phyloP scores from a whole-genome alignment of 139 green algal genomes.

The Gonium pectorale region DNA sequence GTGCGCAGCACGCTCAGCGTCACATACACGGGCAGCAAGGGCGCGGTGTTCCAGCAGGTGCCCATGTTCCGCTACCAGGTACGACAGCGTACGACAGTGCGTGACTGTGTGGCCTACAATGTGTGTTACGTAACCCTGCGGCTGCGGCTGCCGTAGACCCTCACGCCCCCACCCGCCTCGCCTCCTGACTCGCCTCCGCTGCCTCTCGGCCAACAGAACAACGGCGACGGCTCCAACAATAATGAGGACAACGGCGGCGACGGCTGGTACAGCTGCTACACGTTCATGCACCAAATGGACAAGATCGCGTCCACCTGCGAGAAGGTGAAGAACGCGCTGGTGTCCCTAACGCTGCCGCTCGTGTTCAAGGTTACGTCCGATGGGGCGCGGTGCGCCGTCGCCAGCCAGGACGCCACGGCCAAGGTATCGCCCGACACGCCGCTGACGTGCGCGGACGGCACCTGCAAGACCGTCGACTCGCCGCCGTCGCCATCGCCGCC shows the following conservation, averaged over 20 bases:
- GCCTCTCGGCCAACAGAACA: conserved; percentile 28
- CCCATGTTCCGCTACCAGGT: conserved; percentile 46
- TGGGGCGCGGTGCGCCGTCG: conserved; percentile 6
- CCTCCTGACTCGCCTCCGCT: too few relatives aligned
- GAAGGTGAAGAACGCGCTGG: background rate
- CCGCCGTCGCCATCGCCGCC: background rate
- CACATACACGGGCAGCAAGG: background rate
- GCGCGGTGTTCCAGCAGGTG: background rate
- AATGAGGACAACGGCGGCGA: conserved; percentile 39
- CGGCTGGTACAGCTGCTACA: conserved; percentile 45
- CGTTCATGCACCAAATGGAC: conserved; percentile 36
- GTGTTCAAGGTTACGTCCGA: conserved; percentile 39
- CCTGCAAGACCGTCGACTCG: background rate
- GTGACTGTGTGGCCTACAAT: too few relatives aligned
- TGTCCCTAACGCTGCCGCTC: conserved; percentile 11
- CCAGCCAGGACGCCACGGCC: background rate
- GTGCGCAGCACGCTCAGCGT: background rate
- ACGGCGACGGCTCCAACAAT: conserved; percentile 46
- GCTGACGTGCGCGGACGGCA: background rate
- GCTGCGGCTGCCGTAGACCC: too few relatives aligned
- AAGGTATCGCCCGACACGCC: conserved; percentile 12
- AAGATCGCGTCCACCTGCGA: conserved; percentile 24
- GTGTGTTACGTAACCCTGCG: too few relatives aligned
- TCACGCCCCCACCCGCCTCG: too few relatives aligned
- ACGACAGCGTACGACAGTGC: background rate